Base-by-base conservation (phyloP, 495 filamentous ascomycete species). In the Penicillium manginii region DNA sequence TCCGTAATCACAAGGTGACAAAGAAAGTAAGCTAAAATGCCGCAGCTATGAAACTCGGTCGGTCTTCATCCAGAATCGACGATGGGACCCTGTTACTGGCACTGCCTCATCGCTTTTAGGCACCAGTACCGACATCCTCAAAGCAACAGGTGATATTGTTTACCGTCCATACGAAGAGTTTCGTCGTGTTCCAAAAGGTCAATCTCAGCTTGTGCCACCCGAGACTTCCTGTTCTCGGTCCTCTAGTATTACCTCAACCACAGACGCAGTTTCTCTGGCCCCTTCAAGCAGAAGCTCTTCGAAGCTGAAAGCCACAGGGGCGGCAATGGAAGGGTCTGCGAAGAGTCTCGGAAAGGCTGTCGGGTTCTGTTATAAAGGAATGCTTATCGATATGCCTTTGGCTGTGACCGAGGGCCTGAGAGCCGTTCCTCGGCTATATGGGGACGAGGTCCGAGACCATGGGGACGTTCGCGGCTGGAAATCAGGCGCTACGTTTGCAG, bases 351-450 rank as follows among this genome's bases (percentile, higher is more conserved):
- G 74, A 2, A 66, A 73, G 26, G 59, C 76, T 22, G 50, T 69
- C 12, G 64, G 67, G 3, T 56, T 62, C 26, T 66, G 67, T 48
- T 73, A 67, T 55, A 78, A 74, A 55, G 76, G 73, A 1, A 52
- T 71, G 9, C 31, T 74, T 15, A 86, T 93, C 58, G 88, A 92
- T 62, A 77, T 94, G 19, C 81, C 83, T 4, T 73, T 92, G 1
- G 89, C 91, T 0, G 67, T 93, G 2, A 84, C 88, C 3, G 90
- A 93, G 64, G 91, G 91, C 2, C 89, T 93, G 57, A 90, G 93
- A 67, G 92, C 92, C 60, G 88, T 91, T 0, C 92, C 92, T 1
- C 83, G 89, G 1, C 77, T 96, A 1, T 91, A 91, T 62, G 89
- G 90, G 5, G 87, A 85, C 58, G 75, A 78, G 52, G 82, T 79